Evolutionary conservation across 345 rosid genomes (phyloP).

Genomic region (Aquilaria malaccensis): DNA sequence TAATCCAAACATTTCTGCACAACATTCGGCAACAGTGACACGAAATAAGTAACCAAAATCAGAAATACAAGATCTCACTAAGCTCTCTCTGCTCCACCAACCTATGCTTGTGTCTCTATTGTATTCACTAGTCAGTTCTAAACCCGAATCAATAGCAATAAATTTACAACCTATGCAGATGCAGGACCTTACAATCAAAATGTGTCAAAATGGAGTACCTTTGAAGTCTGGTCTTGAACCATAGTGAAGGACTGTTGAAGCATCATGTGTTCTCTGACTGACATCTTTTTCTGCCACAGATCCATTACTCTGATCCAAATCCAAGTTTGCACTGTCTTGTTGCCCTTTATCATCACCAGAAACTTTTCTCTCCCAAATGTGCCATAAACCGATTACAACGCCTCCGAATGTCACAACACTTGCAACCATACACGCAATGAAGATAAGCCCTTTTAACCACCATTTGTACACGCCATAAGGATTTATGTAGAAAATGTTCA

Average conservation of each 20-base stretch:
- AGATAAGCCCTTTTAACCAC: slow-evolving; percentile 87
- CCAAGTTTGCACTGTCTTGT: neutral
- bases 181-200: too few relatives aligned
- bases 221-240: slow-evolving; percentile 81
- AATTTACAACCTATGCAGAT: too few relatives aligned
- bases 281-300: slow-evolving; percentile 11
- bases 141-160: too few relatives aligned
- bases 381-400: slow-evolving; percentile 60
- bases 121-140: too few relatives aligned
- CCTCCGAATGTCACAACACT: slow-evolving; percentile 68
- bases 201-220: slow-evolving; percentile 30
- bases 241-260: slow-evolving; percentile 31
- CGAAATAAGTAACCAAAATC: neutral
- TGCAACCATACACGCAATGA: slow-evolving; percentile 55
- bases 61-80: too few relatives aligned
- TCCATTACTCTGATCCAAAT: slow-evolving; percentile 6
- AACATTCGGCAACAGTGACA: neutral
- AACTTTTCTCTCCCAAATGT: slow-evolving; percentile 42
- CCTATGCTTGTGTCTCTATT: too few relatives aligned
- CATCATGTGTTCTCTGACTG: slow-evolving; percentile 12
- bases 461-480: slow-evolving; percentile 43
- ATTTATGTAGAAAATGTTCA: slow-evolving; percentile 51
- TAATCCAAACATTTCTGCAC: slow-evolving; percentile 57
- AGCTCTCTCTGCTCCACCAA: too few relatives aligned
- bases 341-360: slow-evolving; percentile 18